These are phyloP conservation scores for Phialocephala subalpina DNA, from an alignment of 2,329 filamentous ascomycete genomes.

Conservation along the genomic window DNA sequence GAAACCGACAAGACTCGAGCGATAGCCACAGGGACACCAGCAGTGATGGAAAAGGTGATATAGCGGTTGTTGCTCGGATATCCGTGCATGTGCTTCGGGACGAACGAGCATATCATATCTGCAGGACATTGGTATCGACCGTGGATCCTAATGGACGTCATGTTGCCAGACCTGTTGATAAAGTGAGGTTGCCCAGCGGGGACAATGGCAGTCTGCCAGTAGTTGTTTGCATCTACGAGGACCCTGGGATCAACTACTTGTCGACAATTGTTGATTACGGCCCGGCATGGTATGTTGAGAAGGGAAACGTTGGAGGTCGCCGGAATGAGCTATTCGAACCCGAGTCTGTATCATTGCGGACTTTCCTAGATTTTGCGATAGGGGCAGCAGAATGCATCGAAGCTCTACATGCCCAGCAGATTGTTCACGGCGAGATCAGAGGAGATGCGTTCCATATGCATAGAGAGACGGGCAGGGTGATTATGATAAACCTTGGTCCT, in stretches of 20 bases:
- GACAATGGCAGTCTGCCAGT: constrained; percentile 68
- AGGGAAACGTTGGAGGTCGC: constrained; percentile 50
- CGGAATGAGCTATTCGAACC: constrained; percentile 49
- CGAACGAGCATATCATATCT: constrained; percentile 86
- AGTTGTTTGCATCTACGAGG: constrained; percentile 82
- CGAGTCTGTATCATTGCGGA: constrained; percentile 72
- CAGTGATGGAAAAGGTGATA: constrained; percentile 4
- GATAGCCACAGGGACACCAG: constrained; percentile 26
- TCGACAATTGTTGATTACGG: constrained; percentile 77
- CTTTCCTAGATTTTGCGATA: constrained; percentile 92
- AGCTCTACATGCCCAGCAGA: constrained; percentile 82
- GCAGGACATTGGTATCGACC: constrained; percentile 73
- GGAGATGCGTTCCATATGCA: constrained; percentile 93
- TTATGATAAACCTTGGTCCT: constrained; percentile 84
- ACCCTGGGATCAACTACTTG: constrained; percentile 78
- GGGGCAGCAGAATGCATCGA: constrained; percentile 87
- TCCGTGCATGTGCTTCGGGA: constrained; percentile 84
- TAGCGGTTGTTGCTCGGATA: constrained; percentile 76
- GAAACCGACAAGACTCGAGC: background rate
- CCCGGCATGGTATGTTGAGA: constrained; percentile 72
- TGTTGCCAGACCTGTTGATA: constrained; percentile 81
- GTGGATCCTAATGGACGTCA: constrained; percentile 78
- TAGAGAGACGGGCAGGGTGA: constrained; percentile 73
- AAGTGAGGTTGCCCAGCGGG: constrained; percentile 73
- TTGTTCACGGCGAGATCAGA: constrained; percentile 90